Base-by-base conservation (phyloP, 75 land plant species). In the Picea glauca region DNA sequence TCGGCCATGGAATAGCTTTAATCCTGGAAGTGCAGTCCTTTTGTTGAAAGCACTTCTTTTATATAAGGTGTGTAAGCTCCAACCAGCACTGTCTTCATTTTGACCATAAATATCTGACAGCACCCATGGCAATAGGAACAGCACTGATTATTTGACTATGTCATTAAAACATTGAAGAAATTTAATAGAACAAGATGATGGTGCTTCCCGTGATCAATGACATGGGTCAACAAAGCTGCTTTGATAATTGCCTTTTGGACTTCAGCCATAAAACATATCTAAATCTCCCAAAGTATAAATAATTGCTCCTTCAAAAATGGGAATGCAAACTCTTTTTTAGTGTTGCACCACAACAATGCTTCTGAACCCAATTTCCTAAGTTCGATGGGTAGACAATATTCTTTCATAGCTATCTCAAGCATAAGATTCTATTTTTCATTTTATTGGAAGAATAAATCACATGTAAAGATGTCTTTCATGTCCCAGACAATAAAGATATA, bases 201-300 rank as follows among this genome's bases (percentile, higher is more conserved):
- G 8, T 17, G 46, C 11, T 20, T 20, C 54, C 15, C 54, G 20
- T 68, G 50, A 54, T 68, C 46, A 20, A 68, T 68, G 73, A 20
- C 46, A 40, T 20, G n/a, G 38, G 50, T 6, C 18, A 40, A 40
- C 14, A 68, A 38, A 40, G 46, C n/a, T 40, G 73, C 54, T 40
- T 40, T 68, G 46, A 40, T 21, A 46, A 68, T 68, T 68, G 46
- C 40, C 54, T 35, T 68, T 38, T 21, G 9, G 23, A n/a, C 73
- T 68, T 43, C 73, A 68, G 73, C 73, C 21, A 18, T 17, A 40
- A 68, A 68, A 68, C 7, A 68, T 68, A 20, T 35, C 54, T 67
- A 0, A 8, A 46, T 33, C 46, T 40, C 46, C 2, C 3, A 40
- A 68, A 20, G 23, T 54, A 17, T 13, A 38, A 63, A 18, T 6